Conservation (phyloP, 805 yeast species). For the Cyberlindnera euphorbiae region DNA sequence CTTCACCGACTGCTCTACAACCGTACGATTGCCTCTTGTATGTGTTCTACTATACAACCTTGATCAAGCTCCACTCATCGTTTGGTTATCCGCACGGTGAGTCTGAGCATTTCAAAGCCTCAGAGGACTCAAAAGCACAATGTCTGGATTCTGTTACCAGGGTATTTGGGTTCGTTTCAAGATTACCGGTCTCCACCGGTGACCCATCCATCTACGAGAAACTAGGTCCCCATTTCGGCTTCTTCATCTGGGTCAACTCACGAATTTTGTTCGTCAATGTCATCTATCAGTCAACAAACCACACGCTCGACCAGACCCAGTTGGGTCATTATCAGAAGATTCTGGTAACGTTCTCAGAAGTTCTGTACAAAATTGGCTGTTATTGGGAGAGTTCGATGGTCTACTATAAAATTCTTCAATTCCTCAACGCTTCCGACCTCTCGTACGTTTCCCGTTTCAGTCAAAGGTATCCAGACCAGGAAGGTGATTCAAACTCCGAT, state of each 20-base stretch:
- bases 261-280: conserved; percentile 30
- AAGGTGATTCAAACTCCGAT: conserved; percentile 17
- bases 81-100: conserved; percentile 24
- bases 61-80: conserved; percentile 22
- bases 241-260: conserved; percentile 30
- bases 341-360: conserved; percentile 13
- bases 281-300: conserved; percentile 12
- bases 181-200: conserved; percentile 7
- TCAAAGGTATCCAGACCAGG: conserved; percentile 16
- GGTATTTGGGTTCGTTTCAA: conserved; percentile 16
- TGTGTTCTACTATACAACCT: conserved; percentile 20
- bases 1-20: conserved; percentile 1
- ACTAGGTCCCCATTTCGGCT: conserved; percentile 31
- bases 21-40: conserved; percentile 18
- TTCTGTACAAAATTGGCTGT: conserved; percentile 22
- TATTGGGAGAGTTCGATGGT: conserved; percentile 28
- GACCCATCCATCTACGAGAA: conserved; percentile 17
- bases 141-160: conserved; percentile 20
- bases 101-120: conserved; percentile 19
- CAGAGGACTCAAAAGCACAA: conserved; percentile 19
- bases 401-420: conserved; percentile 25
- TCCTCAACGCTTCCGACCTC: conserved; percentile 24
- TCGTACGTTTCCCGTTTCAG: conserved; percentile 13
- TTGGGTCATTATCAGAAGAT: conserved; percentile 12
- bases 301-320: conserved; percentile 7